Base-by-base conservation (phyloP, 2,329 filamentous ascomycete species). In the Aplosporella prunicola region DNA sequence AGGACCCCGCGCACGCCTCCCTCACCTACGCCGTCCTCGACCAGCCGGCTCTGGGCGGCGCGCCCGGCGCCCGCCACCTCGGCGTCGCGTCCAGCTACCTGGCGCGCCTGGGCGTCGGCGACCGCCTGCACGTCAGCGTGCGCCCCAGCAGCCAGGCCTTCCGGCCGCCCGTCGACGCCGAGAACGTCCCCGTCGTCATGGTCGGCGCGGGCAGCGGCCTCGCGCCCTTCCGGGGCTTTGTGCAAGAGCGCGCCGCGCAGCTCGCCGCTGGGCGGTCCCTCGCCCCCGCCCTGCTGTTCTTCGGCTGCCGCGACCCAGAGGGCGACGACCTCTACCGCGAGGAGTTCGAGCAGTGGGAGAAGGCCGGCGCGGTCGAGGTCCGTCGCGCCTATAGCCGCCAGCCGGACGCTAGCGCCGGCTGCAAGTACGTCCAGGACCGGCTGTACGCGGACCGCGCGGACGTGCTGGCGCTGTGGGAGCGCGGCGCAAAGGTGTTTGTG, bases 1-100 rank as follows among this genome's bases (percentile, higher is more conserved):
- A 63, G 44, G 69, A 78, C 43, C 65, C 72, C 0, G 62, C 60
- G 9, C 66, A 66, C 40, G 71, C 72, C 34, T 78, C 78, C 0
- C 67, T 88, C 17, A 86, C 80, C 3, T 86, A 81, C 60, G 69
- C 71, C 3, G 69, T 87, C 1, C 67, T 83, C 34, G 68, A 78
- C 32, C 64, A 64, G 2, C 69, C 72, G 0, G 69, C 76, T 0
- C 46, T 66, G 14, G 56, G 57, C 10, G 51, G 57, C 4, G 60
- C 69, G 9, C 66, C 69, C 1, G 64, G 64, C 34, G 64, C 65
- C 11, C 56, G 58, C 23, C 59, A 62, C 45, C 53, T 64, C 17
- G 65, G 65, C 28, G 64, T 68, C 8, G 60, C 63, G 4, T 56
- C 56, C 2, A 60, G 51, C 42, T 68, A 67, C 45, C 57, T 68